These are phyloP conservation scores for Rachicladosporium sp. DNA, from an alignment of 2,329 filamentous ascomycete species.

Conservation along the genomic window DNA sequence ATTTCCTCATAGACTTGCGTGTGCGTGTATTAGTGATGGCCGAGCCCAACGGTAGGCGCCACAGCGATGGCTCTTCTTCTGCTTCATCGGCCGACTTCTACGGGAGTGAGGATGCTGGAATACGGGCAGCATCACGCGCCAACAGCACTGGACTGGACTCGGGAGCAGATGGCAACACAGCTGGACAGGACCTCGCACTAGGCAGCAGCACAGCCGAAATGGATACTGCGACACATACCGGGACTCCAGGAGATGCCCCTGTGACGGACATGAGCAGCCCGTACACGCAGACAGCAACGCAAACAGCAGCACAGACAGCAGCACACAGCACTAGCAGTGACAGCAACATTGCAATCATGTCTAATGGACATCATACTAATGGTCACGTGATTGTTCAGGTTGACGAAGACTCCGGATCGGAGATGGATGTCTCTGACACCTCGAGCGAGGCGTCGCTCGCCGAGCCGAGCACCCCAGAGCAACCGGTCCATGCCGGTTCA, in stretches of 20 bases:
- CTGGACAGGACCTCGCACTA: too few relatives aligned
- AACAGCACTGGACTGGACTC: too few relatives aligned
- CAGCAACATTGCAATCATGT: neutral
- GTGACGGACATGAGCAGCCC: too few relatives aligned
- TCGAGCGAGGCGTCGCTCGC: conserved; percentile 12
- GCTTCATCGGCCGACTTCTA: conserved; percentile 10
- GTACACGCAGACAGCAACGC: too few relatives aligned
- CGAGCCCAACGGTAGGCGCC: conserved; percentile 5
- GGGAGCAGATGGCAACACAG: too few relatives aligned
- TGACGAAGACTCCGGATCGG: conserved; percentile 13
- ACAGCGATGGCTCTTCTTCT: conserved; percentile 9
- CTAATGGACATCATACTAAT: neutral
- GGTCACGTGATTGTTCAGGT: neutral
- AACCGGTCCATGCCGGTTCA: conserved; percentile 9
- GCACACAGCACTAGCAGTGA: neutral
- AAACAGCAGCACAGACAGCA: conserved; percentile 1
- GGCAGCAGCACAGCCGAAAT: too few relatives aligned
- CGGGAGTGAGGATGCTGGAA: neutral
- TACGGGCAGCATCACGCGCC: too few relatives aligned
- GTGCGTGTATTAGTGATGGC: neutral
- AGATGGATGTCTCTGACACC: conserved; percentile 19
- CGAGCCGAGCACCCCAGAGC: conserved; percentile 4
- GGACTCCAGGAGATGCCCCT: too few relatives aligned
- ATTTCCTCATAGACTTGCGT: conserved; percentile 1
- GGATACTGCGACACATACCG: too few relatives aligned